Evolutionary conservation across 192 early-diverging fungal species (phyloP).

Genomic region (Spizellomyces punctatus): DNA sequence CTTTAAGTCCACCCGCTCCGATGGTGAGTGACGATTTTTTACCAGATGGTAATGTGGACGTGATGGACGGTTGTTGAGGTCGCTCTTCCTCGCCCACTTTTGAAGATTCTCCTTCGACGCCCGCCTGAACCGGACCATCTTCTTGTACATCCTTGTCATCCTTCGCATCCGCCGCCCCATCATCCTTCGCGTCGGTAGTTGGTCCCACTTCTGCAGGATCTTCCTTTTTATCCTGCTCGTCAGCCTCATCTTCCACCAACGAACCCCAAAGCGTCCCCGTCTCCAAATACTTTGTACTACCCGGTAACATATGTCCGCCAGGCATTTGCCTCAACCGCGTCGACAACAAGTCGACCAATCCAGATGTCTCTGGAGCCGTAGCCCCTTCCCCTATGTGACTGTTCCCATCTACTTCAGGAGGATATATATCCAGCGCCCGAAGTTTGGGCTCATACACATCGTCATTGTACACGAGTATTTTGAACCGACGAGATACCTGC

Average conservation of each 20-base stretch:
- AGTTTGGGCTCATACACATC: conserved; percentile 75
- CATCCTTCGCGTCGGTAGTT: no score
- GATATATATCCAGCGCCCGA: conserved; percentile 47
- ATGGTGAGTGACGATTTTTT: conserved; percentile 44
- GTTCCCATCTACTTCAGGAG: conserved; percentile 2
- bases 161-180: no score
- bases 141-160: conserved; percentile 20
- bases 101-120: no score
- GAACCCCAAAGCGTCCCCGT: conserved; percentile 49
- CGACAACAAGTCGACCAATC: conserved; percentile 31
- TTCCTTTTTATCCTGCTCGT: conserved; percentile 7
- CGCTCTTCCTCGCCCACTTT: neutral
- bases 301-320: conserved; percentile 49
- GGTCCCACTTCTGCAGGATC: neutral
- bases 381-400: conserved; percentile 11
- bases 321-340: conserved; percentile 49
- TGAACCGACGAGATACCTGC: conserved; percentile 67
- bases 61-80: conserved; percentile 34
- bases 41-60: conserved; percentile 39
- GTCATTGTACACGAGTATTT: conserved; percentile 78
- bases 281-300: conserved; percentile 47
- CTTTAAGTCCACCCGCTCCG: conserved; percentile 56
- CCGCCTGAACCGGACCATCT: neutral
- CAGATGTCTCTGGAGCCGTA: neutral
- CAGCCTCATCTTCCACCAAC: conserved; percentile 18